Conservation (phyloP, 1,139 yeast species). For the Yamadazyma siamensis region DNA sequence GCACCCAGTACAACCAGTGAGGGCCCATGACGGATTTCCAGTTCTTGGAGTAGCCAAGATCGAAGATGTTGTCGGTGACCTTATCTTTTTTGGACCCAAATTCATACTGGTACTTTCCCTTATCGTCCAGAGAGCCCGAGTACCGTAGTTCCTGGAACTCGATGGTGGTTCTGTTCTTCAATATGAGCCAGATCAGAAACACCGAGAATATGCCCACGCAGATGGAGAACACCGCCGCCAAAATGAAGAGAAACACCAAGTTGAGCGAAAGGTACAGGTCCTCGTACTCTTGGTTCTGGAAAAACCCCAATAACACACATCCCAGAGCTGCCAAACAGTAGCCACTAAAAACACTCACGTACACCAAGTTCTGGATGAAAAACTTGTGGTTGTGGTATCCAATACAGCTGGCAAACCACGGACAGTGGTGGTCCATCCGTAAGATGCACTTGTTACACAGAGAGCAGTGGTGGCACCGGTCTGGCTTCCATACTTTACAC, state of each 20-base stretch:
- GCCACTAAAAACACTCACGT: conserved; percentile 49
- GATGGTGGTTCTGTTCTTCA: conserved; percentile 72
- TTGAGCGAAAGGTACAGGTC: conserved; percentile 50
- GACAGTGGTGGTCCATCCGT: conserved; percentile 90
- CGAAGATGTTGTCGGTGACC: conserved; percentile 64
- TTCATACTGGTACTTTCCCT: conserved; percentile 27
- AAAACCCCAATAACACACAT: conserved; percentile 46
- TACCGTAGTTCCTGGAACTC: conserved; percentile 63
- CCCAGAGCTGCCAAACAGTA: conserved; percentile 37
- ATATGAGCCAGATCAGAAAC: conserved; percentile 59
- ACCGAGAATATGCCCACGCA: conserved; percentile 58
- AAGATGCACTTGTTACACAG: conserved; percentile 67
- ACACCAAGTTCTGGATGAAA: conserved; percentile 64
- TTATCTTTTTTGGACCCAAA: conserved; percentile 27
- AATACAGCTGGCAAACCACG: conserved; percentile 91
- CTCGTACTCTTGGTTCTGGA: conserved; percentile 37
- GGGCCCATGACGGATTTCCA: conserved; percentile 75
- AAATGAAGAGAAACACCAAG: conserved; percentile 55
- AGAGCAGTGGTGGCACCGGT: conserved; percentile 88
- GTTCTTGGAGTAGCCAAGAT: conserved; percentile 62
- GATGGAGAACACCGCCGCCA: conserved; percentile 61
- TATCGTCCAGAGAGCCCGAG: conserved; percentile 25
- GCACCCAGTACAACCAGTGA: conserved; percentile 59
- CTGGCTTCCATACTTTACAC: conserved; percentile 90
- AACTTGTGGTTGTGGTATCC: conserved; percentile 39